Base-by-base conservation (phyloP, 345 rosid genomes). In the Gossypium mustelinum region DNA sequence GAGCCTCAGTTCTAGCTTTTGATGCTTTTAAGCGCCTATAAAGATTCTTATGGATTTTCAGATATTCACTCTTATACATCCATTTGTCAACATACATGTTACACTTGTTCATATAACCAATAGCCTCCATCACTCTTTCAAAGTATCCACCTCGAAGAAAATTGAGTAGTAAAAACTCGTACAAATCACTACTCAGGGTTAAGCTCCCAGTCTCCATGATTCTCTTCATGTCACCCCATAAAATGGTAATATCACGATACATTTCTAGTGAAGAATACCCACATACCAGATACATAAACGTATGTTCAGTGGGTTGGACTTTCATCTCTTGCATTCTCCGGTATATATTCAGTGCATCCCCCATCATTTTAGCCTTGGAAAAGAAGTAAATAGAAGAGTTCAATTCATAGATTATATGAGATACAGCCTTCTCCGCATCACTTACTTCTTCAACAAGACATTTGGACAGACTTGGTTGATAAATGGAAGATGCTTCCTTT, bases 171-270 rank as follows among this genome's bases (percentile, higher is more conserved):
- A 94, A 78, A 75, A 83, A 67, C 87, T 92, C 97, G 5, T 81
- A 88, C 24, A 91, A 70, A 85, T 94, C 98, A 82, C 85, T 79
- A 72, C 85, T 82, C 63, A 85, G 77, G 11, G 24, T 52, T 34
- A 94, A 81, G 72, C 64, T 76, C 54, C 68, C 75, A 81, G 39
- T 75, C 18, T 78, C 72, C 63, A 86, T 70, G 76, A 82, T 80
- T 85, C 89, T 84, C 82, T 92, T 92, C 64, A 91, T 87, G 76
- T 92, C 97, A 54, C 97, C 97, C 98, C 97, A 94, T 65, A 91
- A 73, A 61, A 94, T 71, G 0, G 97, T 88, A 65, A 90, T 81
- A 13, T 89, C 87, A 10, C 97, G 80, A 78, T 85, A 87, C 92
- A 78, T 88, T 73, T 85, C 87, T 54, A 87, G 66, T 22, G 92